A percentile compares a stretch with the other conserved stretches of the same genome.
These are phyloP conservation scores for Brassica rapa DNA, from an alignment of 345 rosid genomes.

Conservation along the genomic window DNA sequence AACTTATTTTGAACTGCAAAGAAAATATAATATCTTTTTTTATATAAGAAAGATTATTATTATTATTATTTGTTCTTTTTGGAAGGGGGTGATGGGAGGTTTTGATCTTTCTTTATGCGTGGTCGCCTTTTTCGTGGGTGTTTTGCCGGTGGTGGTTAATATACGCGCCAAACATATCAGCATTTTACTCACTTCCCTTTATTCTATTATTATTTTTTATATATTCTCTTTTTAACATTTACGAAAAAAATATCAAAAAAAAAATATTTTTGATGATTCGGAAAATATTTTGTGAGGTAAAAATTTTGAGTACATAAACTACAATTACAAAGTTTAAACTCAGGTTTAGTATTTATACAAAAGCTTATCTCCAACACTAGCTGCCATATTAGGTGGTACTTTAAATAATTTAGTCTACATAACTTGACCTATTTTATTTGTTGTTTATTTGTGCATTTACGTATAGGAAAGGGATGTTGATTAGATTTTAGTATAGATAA, in stretches of 20 bases:
- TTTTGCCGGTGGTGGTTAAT: constrained; percentile 49
- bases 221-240: not conserved
- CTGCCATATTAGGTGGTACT: constrained; percentile 20
- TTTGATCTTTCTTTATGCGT: constrained; percentile 44
- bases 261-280: not conserved
- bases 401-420: constrained; percentile 22
- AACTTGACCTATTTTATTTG: constrained; percentile 19
- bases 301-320: not conserved
- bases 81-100: not conserved
- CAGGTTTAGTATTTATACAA: not conserved
- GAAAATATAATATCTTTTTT: constrained; percentile 4
- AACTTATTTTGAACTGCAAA: constrained; percentile 11
- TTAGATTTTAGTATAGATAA: constrained; percentile 3
- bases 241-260: not conserved
- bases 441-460: constrained; percentile 21
- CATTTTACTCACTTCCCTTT: not conserved
- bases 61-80: constrained; percentile 34
- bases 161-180: constrained; percentile 64
- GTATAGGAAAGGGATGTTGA: constrained; percentile 14
- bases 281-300: not conserved
- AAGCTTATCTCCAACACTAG: constrained; percentile 9
- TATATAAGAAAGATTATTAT: not conserved
- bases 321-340: not conserved
- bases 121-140: constrained; percentile 41
- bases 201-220: not conserved